These are phyloP conservation scores for Symbiodinium natans DNA, from an alignment of 73 alveolate species.

Conservation along the genomic window DNA sequence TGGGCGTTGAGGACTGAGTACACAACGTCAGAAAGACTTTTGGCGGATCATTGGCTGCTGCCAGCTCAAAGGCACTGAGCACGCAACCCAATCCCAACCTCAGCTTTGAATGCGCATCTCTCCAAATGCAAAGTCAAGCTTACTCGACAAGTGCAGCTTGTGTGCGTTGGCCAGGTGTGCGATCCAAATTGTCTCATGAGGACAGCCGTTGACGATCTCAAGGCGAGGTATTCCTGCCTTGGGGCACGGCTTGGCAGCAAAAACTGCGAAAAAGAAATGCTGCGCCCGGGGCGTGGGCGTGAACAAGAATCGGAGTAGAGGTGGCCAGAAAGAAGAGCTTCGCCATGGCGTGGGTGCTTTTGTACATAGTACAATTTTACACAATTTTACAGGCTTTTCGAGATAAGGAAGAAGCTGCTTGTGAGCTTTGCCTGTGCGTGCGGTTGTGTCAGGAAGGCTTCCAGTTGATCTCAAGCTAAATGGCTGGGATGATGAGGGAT, in stretches of 20 bases:
- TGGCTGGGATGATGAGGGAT: too few relatives aligned
- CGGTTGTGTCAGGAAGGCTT: too few relatives aligned
- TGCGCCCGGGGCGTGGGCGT: background rate
- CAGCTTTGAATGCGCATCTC: background rate
- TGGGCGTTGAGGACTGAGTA: background rate
- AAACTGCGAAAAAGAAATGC: background rate
- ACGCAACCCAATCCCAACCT: slow-evolving; percentile 55
- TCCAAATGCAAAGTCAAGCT: background rate
- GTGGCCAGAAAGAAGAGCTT: background rate
- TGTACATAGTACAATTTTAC: too few relatives aligned
- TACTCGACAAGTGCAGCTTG: background rate
- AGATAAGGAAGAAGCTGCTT: too few relatives aligned
- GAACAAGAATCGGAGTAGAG: background rate
- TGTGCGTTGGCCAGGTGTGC: slow-evolving; percentile 59
- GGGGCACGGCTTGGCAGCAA: background rate
- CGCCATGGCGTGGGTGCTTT: background rate
- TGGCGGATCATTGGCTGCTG: background rate
- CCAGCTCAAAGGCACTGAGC: background rate
- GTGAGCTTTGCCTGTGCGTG: too few relatives aligned
- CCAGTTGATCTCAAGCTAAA: too few relatives aligned
- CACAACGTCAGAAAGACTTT: too few relatives aligned
- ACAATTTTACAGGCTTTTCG: too few relatives aligned
- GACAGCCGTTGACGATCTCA: slow-evolving; percentile 48
- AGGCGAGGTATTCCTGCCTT: slow-evolving; percentile 56
- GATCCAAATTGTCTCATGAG: slow-evolving; percentile 49